Evolutionary conservation across 2,329 filamentous ascomycete genomes (phyloP).

Genomic region (Hirsutella rhossiliensis): DNA sequence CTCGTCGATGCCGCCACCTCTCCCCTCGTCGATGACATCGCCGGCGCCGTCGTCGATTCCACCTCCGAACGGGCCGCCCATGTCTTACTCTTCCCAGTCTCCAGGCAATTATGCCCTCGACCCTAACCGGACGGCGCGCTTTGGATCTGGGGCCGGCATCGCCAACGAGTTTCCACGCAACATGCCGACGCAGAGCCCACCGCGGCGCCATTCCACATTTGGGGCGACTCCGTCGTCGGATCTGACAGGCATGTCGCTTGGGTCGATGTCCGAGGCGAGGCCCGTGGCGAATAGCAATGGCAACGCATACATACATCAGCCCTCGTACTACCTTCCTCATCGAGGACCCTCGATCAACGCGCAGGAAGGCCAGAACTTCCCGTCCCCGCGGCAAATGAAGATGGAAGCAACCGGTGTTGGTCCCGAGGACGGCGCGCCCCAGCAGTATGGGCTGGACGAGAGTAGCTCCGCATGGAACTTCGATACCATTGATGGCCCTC

Average conservation of each 20-base stretch:
- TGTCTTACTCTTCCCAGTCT: slow-evolving; percentile 6
- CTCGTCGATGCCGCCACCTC: not conserved
- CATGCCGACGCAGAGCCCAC: slow-evolving; percentile 10
- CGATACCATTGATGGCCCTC: slow-evolving; percentile 6
- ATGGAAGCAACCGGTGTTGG: slow-evolving; percentile 6
- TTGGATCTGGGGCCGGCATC: slow-evolving; percentile 7
- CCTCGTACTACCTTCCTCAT: slow-evolving; percentile 9
- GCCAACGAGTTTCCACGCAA: slow-evolving; percentile 12
- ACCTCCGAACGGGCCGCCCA: slow-evolving; percentile 3
- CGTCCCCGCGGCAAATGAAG: slow-evolving; percentile 9
- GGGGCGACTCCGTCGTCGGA: slow-evolving; percentile 7
- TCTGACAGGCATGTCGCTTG: slow-evolving; percentile 5
- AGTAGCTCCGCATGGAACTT: slow-evolving; percentile 7
- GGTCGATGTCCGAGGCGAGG: slow-evolving; percentile 4
- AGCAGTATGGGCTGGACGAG: slow-evolving; percentile 8
- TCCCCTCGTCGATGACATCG: not conserved
- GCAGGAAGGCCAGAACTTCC: slow-evolving; percentile 7
- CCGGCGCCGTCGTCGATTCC: slow-evolving; percentile 3
- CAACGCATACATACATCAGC: slow-evolving; percentile 2
- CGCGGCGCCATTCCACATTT: slow-evolving; percentile 9
- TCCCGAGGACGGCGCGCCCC: slow-evolving; percentile 5
- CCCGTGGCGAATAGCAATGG: not conserved
- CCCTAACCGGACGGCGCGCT: slow-evolving; percentile 5
- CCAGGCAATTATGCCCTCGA: slow-evolving; percentile 6
- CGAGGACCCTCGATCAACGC: slow-evolving; percentile 4